Base-by-base conservation (phyloP, 495 filamentous ascomycete genomes). In the Cladorrhinum samala region DNA sequence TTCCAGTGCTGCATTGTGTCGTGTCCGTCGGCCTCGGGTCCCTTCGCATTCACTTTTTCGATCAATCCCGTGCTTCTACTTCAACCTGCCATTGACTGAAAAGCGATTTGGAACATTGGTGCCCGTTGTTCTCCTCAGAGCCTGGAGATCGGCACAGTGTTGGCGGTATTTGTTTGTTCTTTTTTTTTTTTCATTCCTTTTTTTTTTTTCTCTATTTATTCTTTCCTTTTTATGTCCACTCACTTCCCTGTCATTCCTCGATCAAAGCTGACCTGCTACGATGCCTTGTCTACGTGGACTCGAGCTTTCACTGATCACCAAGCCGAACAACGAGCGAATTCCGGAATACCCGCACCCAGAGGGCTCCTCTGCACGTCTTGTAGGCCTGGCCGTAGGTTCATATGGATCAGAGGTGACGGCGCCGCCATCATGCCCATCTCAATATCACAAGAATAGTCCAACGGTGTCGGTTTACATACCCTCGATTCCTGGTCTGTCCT, bases 331-430 rank as follows among this genome's bases (percentile, higher is more conserved):
- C 8, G 63, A 61, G 38, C 53, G 25, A 8, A 54, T 77, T 1
- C 68, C 72, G 20, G 77, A 81, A 50, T 79, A 72, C 50, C 70
- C 74, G 9, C 77, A 81, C 50, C 76, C 76, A 1, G 77, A 81
- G 21, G 68, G 66, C 52, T 73, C 72, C 0, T 76, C 70, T 19
- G 66, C 66, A 30, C 58, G 55, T 11, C 27, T 33, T 11, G 11
- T 33, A 33, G 27, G 18, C 57, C 75, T 8, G 30, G 60, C 25
- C 56, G 27, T 6, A 33, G 27, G 27, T 11, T 33, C 27, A 11
- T 33, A 33, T 33, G 27, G 27, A 11, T 11, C 5, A 5, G 27
- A 33, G 6, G 11, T 5, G 18, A 58, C 20, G 18, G 38, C 41
- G 23, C 25, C 18, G 16, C 55, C 27, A 1, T 45, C n/a, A 16